Conservation (phyloP, 768 basidiomycete genomes). For the Rossbeevera mucosa region DNA sequence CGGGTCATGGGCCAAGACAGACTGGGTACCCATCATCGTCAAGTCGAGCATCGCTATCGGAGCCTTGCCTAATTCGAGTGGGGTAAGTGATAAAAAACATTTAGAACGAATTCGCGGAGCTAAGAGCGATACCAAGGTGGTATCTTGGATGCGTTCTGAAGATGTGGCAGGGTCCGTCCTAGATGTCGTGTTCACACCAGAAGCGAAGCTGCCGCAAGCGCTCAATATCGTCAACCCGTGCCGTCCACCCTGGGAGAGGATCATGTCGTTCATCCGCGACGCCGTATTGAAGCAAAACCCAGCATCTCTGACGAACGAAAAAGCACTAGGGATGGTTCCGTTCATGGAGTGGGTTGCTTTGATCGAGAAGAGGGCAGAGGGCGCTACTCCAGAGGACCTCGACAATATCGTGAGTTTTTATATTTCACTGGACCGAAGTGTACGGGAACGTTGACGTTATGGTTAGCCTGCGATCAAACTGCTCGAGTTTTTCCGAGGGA, state of each 20-base stretch:
- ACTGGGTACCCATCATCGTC: conserved; percentile 35
- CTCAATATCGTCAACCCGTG: conserved; percentile 39
- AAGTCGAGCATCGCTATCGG: conserved; percentile 29
- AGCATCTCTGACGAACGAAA: not conserved
- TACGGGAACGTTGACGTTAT: not conserved
- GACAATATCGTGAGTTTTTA: conserved; percentile 3
- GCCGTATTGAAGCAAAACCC: conserved; percentile 14
- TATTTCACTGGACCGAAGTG: too few species aligned
- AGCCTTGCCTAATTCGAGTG: conserved; percentile 30
- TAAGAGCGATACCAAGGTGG: conserved; percentile 10
- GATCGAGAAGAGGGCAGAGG: conserved; percentile 24
- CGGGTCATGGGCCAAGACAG: conserved; percentile 33
- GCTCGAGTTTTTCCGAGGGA: conserved; percentile 24
- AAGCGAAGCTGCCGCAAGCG: conserved; percentile 12
- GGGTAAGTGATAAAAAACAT: conserved; percentile 21
- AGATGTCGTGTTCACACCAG: conserved; percentile 29
- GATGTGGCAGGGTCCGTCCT: conserved; percentile 31
- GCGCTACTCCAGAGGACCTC: conserved; percentile 4
- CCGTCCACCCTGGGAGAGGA: conserved; percentile 27
- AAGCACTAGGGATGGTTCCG: conserved; percentile 20
- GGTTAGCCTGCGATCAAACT: conserved; percentile 32
- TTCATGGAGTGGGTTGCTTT: conserved; percentile 29
- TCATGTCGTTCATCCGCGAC: conserved; percentile 24
- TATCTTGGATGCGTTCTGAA: conserved; percentile 37
- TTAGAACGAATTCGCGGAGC: not conserved